Percentiles rank a stretch among this genome's conserved stretches.
These are phyloP conservation scores for Apiospora pterosperma DNA, from an alignment of 2,329 filamentous ascomycete genomes.

Conservation along the genomic window DNA sequence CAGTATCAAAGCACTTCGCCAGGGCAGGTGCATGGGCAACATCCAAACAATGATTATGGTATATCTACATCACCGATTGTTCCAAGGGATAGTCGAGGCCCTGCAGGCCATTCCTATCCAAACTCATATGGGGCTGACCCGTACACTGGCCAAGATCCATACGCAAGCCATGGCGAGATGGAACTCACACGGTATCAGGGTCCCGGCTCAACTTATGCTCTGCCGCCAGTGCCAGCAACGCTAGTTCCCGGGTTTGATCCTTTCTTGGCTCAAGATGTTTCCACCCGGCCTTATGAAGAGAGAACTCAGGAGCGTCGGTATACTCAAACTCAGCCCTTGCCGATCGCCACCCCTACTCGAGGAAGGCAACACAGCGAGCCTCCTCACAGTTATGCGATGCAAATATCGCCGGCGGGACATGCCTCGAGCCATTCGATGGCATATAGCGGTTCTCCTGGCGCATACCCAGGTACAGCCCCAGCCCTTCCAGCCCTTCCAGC, in stretches of 20 bases:
- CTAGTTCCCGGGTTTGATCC: slow-evolving; percentile 61
- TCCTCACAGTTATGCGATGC: slow-evolving; percentile 20
- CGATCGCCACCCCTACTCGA: slow-evolving; percentile 38
- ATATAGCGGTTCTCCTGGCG: slow-evolving; percentile 16
- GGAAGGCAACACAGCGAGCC: slow-evolving; percentile 35
- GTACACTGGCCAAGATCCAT: slow-evolving; percentile 14
- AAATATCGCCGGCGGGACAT: slow-evolving; percentile 18
- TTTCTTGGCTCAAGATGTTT: slow-evolving; percentile 51
- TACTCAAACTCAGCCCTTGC: slow-evolving; percentile 33
- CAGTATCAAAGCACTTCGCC: slow-evolving; percentile 25
- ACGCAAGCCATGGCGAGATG: slow-evolving; percentile 31
- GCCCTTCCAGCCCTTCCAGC: neutral
- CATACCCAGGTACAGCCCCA: neutral
- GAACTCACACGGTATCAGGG: slow-evolving; percentile 30
- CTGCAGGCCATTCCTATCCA: neutral
- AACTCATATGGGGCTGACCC: slow-evolving; percentile 15
- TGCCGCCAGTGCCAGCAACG: slow-evolving; percentile 51
- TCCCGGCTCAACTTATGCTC: slow-evolving; percentile 32
- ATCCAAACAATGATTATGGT: slow-evolving; percentile 2
- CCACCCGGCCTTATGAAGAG: slow-evolving; percentile 55
- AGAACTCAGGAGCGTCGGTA: slow-evolving; percentile 45
- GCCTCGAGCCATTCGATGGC: slow-evolving; percentile 16
- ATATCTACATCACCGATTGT: slow-evolving; percentile 4
- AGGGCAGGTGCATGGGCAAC: slow-evolving; percentile 16
- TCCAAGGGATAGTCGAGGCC: slow-evolving; percentile 2